Base-by-base conservation (phyloP, 345 rosid genomes). In the Durio zibethinus region DNA sequence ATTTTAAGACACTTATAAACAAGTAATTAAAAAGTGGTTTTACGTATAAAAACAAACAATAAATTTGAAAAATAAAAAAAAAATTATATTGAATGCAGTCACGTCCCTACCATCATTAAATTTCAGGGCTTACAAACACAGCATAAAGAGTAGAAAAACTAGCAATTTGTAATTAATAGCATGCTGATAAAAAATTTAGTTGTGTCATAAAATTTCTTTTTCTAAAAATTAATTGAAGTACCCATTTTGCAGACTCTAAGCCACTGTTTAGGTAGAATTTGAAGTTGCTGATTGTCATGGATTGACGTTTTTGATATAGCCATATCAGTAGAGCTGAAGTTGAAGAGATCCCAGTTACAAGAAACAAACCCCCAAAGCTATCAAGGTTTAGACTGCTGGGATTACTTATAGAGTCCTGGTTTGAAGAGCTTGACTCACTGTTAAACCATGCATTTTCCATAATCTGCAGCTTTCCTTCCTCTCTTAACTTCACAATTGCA, bases 351-450 rank as follows among this genome's bases (percentile, higher is more conserved):
- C 50, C 65, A n/a, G 65, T 73, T 12, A 73, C 21, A 56, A 57
- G 76, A 73, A 56, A 73, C 36, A 73, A 73, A 7, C 66, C 76
- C 4, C 65, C 76, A 36, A 73, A 73, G 53, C 62, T 73, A 59
- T 33, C 53, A 25, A 38, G 21, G 21, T 38, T 38, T 57, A 38
- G 76, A 9, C 50, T 73, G 76, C 65, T 56, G 20, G 45, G 43
- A 21, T 59, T 20, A 6, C 36, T 54, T 15, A 2, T 15, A 23
- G 76, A 21, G 1, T 23, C 65, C 66, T 56, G 14, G 50, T 10
- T 57, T 40, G 73, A 7, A 7, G 45, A 45, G 21, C 31, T 16
- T 45, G 73, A 45, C 1, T 43, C 5, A 16, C 10, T 23, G 35
- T n/a, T 8, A 16, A 73, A 73, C 76, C 66, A 73, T 56, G 10